Conservation (phyloP, 805 yeast genomes). For the Myxozyma neglecta region DNA sequence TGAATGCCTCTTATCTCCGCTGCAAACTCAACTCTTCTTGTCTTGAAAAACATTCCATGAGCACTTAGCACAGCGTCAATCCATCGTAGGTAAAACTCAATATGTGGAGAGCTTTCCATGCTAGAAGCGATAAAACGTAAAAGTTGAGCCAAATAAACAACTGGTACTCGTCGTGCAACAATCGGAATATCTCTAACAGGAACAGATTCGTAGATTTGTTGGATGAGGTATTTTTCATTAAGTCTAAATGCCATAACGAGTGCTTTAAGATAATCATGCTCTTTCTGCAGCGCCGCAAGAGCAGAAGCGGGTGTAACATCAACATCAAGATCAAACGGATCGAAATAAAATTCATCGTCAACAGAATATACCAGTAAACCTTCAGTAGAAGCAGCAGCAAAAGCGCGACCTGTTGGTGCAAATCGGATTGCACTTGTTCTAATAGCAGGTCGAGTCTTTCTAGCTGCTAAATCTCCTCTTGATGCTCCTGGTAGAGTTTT, state of each 20-base stretch:
- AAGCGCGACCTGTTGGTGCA: slow-evolving; percentile 86
- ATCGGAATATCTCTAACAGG: slow-evolving; percentile 70
- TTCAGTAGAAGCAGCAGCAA: slow-evolving; percentile 94
- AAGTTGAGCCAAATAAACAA: slow-evolving; percentile 68
- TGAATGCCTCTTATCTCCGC: slow-evolving; percentile 26
- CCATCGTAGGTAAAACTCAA: slow-evolving; percentile 86
- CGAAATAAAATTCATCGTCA: slow-evolving; percentile 73
- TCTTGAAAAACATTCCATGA: slow-evolving; percentile 75
- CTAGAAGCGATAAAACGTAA: slow-evolving; percentile 68
- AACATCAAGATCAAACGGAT: slow-evolving; percentile 91
- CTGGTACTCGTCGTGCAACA: slow-evolving; percentile 69
- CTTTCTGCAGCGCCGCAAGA: slow-evolving; percentile 56
- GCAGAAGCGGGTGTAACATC: slow-evolving; percentile 86
- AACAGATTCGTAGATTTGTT: slow-evolving; percentile 68
- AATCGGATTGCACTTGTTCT: slow-evolving; percentile 75
- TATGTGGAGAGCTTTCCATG: slow-evolving; percentile 70
- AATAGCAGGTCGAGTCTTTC: slow-evolving; percentile 78
- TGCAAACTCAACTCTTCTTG: slow-evolving; percentile 61
- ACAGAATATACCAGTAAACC: slow-evolving; percentile 82
- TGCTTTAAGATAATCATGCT: slow-evolving; percentile 62
- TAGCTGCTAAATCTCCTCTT: slow-evolving; percentile 74
- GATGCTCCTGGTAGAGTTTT: slow-evolving; percentile 80
- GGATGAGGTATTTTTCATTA: slow-evolving; percentile 74
- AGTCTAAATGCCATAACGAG: slow-evolving; percentile 91
- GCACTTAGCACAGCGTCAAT: slow-evolving; percentile 61